These are phyloP conservation scores for Tulasnella sp. DNA, from an alignment of 768 basidiomycete species.

Conservation along the genomic window DNA sequence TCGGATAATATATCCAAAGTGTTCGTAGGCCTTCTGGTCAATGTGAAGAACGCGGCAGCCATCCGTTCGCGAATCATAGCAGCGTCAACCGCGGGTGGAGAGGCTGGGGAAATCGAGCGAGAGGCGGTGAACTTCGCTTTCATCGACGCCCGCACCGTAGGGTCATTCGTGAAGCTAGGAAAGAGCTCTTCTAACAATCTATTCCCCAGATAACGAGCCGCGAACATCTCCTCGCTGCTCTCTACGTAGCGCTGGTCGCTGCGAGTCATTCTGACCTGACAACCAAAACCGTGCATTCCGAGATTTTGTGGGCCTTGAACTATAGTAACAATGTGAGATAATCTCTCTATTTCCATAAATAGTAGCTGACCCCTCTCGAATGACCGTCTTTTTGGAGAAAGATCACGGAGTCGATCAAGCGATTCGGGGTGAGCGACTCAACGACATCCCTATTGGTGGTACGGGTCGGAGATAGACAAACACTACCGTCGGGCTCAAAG, in stretches of 20 bases:
- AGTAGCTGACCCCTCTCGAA: background rate
- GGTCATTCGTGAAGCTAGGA: slow-evolving; percentile 22
- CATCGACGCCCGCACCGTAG: slow-evolving; percentile 71
- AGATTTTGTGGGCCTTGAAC: slow-evolving; percentile 77
- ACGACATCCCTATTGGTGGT: slow-evolving; percentile 62
- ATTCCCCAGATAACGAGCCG: slow-evolving; percentile 60
- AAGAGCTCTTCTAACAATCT: background rate
- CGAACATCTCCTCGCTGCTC: slow-evolving; percentile 71
- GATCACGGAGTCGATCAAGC: slow-evolving; percentile 81
- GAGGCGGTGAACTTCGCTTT: slow-evolving; percentile 84
- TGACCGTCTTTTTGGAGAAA: slow-evolving; percentile 22
- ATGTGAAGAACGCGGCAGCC: slow-evolving; percentile 49
- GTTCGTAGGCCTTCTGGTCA: slow-evolving; percentile 52
- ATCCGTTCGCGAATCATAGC: slow-evolving; percentile 66
- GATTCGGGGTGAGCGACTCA: slow-evolving; percentile 68
- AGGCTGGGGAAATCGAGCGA: slow-evolving; percentile 54
- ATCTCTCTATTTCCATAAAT: background rate
- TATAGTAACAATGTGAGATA: slow-evolving; percentile 70
- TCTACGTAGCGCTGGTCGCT: slow-evolving; percentile 70
- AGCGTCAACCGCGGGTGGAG: slow-evolving; percentile 41
- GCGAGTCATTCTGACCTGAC: slow-evolving; percentile 45
- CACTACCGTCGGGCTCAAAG: slow-evolving; percentile 21
- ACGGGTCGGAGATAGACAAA: slow-evolving; percentile 32
- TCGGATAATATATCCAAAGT: slow-evolving; percentile 27
- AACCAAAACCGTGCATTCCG: slow-evolving; percentile 84